Base-by-base conservation (phyloP, 345 rosid genomes). In the Camelina sativa region DNA sequence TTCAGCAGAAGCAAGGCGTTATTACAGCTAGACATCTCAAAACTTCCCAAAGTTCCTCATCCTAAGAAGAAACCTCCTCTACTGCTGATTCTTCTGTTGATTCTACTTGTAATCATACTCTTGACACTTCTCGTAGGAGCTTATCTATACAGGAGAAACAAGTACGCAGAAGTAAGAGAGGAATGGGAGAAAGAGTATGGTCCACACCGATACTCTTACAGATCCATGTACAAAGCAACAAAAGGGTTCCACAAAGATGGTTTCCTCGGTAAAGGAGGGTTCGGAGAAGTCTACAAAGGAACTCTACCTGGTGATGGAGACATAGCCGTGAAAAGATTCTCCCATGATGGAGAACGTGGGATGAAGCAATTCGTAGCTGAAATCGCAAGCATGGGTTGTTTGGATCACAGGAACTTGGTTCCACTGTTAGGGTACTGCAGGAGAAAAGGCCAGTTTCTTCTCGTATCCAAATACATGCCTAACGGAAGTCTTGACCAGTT, bases 131-230 rank as follows among this genome's bases (percentile, higher is more conserved):
- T n/a, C 0, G 74, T 30, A 62, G 69, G 76, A 7, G 76, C 71
- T 34, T 85, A 80, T 23, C 12, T 57, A 1, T 66, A 77, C 9
- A 54, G 81, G 77, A 86, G 56, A 75, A 83, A 55, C 75, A 88
- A 82, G 75, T 87, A 72, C 22, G 86, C 84, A 5, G 91, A 88
- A 72, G 79, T 78, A 59, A 64, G 72, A 7, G 92, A 88, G 59
- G 93, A 86, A 19, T 87, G 89, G 93, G 96, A 91, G 73, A 73
- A 59, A 64, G 85, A 84, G 16, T 86, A 74, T 28, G 83, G 89
- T 5, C 84, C 90, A 52, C 92, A 86, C 7, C 69, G 94, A 40
- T 86, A 84, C 72, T 76, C 84, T 0, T 87, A 78, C 62, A 86
- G 84, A 72, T 78, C 84, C 38, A 76, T 91, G 3, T 81, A 83